phyloP scores from a whole-genome alignment of 148 eudicot species.

The Euryodendron excelsum region DNA sequence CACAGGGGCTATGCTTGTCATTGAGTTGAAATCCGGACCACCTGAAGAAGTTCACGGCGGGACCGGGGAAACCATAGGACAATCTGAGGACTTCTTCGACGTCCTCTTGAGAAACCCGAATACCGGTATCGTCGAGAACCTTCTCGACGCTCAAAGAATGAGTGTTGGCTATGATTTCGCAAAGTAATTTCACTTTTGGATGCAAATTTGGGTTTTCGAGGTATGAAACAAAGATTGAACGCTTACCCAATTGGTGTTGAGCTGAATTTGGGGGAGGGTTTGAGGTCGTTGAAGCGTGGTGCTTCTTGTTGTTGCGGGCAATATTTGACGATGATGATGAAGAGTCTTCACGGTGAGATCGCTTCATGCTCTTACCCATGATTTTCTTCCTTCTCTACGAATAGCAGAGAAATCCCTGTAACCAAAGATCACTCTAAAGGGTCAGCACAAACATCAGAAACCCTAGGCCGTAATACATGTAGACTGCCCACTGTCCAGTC shows the following conservation, averaged over 20 bases:
- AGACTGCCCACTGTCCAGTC: too few species aligned
- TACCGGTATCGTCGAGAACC: slow-evolving; percentile 42
- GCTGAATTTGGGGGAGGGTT: not conserved
- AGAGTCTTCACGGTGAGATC: slow-evolving; percentile 27
- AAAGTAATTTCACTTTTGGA: slow-evolving; percentile 47
- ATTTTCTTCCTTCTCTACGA: not conserved
- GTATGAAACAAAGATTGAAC: slow-evolving; percentile 42
- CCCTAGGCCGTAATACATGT: too few species aligned
- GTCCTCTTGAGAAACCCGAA: slow-evolving; percentile 44
- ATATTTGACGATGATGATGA: slow-evolving; percentile 26
- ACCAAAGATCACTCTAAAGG: too few species aligned
- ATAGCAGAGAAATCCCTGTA: not conserved
- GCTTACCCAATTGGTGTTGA: slow-evolving; percentile 30
- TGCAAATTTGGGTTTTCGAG: slow-evolving; percentile 44
- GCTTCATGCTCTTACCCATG: too few species aligned
- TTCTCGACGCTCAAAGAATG: slow-evolving; percentile 52
- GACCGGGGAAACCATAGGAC: slow-evolving; percentile 51
- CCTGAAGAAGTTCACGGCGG: slow-evolving; percentile 68
- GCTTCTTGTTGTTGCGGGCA: slow-evolving; percentile 25
- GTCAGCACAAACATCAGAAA: too few species aligned
- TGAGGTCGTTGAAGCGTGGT: too few species aligned
- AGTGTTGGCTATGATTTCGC: too few species aligned
- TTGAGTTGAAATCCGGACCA: too few species aligned
- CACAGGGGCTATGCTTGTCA: slow-evolving; percentile 51
- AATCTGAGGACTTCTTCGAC: slow-evolving; percentile 62